These are phyloP conservation scores for Plasmopara halstedii DNA, from an alignment of 352 stramenopile genomes.

Conservation along the genomic window DNA sequence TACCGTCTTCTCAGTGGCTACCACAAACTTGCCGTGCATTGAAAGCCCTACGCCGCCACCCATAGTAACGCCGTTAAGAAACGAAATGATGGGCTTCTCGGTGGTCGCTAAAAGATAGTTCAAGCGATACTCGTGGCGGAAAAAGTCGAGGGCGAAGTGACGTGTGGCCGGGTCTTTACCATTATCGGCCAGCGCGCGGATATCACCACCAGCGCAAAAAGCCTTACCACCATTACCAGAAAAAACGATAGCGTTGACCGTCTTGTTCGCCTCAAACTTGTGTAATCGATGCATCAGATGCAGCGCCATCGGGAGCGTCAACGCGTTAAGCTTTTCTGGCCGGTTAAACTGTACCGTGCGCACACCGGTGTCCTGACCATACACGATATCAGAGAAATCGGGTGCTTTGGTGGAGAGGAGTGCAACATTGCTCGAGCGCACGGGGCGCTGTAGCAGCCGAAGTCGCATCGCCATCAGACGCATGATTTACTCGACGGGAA, in stretches of 20 bases:
- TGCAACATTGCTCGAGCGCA: slow-evolving; percentile 9
- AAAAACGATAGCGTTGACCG: slow-evolving; percentile 78
- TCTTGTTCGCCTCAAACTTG: slow-evolving; percentile 71
- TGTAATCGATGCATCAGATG: slow-evolving; percentile 83
- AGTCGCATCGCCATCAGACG: slow-evolving; percentile 41
- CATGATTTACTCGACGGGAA: slow-evolving; percentile 33
- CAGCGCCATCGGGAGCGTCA: slow-evolving; percentile 89
- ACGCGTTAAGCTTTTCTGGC: slow-evolving; percentile 87
- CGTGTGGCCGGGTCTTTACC: slow-evolving; percentile 61
- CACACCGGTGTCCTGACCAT: slow-evolving; percentile 68
- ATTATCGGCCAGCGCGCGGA: slow-evolving; percentile 86
- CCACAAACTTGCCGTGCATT: slow-evolving; percentile 94
- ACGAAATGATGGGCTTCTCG: slow-evolving; percentile 85
- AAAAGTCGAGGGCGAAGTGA: slow-evolving; percentile 86
- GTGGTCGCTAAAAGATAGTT: slow-evolving; percentile 87
- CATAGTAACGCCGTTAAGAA: slow-evolving; percentile 98
- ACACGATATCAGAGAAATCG: slow-evolving; percentile 64
- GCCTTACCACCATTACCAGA: slow-evolving; percentile 70
- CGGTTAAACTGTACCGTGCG: slow-evolving; percentile 88
- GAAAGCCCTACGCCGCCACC: slow-evolving; percentile 96
- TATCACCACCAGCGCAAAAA: slow-evolving; percentile 95
- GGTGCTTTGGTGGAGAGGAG: slow-evolving; percentile 33
- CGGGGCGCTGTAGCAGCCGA: slow-evolving; percentile 52
- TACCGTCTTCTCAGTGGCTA: slow-evolving; percentile 95
- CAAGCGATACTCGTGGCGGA: slow-evolving; percentile 93